Base-by-base conservation (phyloP, 768 basidiomycete genomes). In the Fomitopsis serialis region DNA sequence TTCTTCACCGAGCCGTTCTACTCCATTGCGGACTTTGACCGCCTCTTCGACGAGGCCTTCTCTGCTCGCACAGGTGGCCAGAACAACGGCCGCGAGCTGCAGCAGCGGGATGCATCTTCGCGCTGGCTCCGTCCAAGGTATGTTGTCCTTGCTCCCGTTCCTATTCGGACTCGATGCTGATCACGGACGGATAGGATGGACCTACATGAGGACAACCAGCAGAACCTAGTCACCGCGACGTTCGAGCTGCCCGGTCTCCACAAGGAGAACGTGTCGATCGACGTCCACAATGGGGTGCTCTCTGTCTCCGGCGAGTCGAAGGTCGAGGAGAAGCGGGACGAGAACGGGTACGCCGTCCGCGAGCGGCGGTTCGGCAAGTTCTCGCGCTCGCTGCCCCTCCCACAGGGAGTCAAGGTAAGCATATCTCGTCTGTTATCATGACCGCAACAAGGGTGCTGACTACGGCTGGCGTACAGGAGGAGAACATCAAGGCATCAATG, bases 201-300 rank as follows among this genome's bases (percentile, higher is more conserved):
- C 56, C 50, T 82, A 2, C 68, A 75, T 48, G 78, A 80, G 60
- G 69, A 74, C 48, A 56, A 68, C 15, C 69, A 72, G 1, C 59
- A 61, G n/a, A 74, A 75, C 56, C 53, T 58, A 19, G 73, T 81
- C 24, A 78, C 75, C 2, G 79, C 78, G 10, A 73, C 74, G 6
- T 79, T 84, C 52, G 83, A 82, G 58, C 65, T 81, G 1, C 81
- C 82, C 4, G 80, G 81, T 9, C 61, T 81, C 49, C 76, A 71
- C 50, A 76, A 78, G 50, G 73, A 78, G 42, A 69, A 73, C 47
- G 70, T 82, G 42, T 59, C 66, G 32, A 75, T 82, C 46, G 73
- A 80, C 48, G 63, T 80, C 19, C 71, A 73, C 37, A 72, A 78
- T 54, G 70, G 73, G 53, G 72, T 69, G 36, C 66, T 84, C 47